phyloP scores from a whole-genome alignment of 352 stramenopile genomes.

The Phytophthora palmivora region DNA sequence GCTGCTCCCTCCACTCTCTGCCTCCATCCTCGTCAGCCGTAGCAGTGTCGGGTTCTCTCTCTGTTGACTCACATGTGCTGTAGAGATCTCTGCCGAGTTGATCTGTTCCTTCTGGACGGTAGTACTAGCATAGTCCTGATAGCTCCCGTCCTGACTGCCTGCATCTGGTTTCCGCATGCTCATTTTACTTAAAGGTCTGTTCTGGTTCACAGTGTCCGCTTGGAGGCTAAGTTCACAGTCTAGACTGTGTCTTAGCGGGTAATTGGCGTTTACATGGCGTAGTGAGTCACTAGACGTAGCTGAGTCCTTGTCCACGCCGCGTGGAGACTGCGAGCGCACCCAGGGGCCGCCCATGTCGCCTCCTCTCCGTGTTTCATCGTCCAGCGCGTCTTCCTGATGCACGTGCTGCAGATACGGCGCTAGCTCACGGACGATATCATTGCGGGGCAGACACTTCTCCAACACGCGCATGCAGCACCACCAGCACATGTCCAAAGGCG shows the following conservation, averaged over 20 bases:
- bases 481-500: constrained; percentile 60
- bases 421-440: constrained; percentile 89
- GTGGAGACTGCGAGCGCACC: constrained; percentile 53
- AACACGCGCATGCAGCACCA: constrained; percentile 91
- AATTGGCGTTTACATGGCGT: constrained; percentile 53
- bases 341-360: constrained; percentile 49
- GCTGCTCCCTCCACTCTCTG: constrained; percentile 30
- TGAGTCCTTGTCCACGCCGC: constrained; percentile 69
- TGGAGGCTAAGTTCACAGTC: constrained; percentile 45
- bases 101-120: constrained; percentile 32
- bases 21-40: constrained; percentile 27
- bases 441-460: constrained; percentile 86
- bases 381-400: constrained; percentile 69
- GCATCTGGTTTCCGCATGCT: constrained; percentile 37
- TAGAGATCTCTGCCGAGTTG: constrained; percentile 22
- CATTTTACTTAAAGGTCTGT: constrained; percentile 34
- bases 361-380: constrained; percentile 61
- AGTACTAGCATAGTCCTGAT: constrained; percentile 21
- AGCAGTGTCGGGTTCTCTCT: constrained; percentile 29
- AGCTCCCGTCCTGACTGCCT: constrained; percentile 10
- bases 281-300: constrained; percentile 70
- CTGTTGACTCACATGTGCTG: constrained; percentile 21
- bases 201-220: constrained; percentile 12
- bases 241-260: constrained; percentile 39
- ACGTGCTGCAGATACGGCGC: constrained; percentile 88